phyloP scores from a whole-genome alignment of 2,329 filamentous ascomycete genomes.

The Lasiodiplodia hormozganensis region DNA sequence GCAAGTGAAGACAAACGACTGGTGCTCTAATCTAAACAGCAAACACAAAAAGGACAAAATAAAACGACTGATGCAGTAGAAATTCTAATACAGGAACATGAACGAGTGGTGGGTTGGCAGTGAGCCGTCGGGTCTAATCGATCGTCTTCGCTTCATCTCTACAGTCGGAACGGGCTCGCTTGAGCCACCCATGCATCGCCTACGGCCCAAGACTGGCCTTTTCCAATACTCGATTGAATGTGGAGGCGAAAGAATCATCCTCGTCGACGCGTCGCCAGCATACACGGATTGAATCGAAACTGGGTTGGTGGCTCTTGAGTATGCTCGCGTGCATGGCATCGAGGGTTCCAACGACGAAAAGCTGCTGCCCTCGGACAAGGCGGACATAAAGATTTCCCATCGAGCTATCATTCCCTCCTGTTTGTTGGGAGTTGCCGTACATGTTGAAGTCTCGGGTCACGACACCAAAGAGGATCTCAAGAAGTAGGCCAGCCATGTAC shows the following conservation, averaged over 20 bases:
- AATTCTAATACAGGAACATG: background rate
- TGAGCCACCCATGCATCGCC: background rate
- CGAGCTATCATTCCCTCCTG: slow-evolving; percentile 33
- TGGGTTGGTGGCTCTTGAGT: background rate
- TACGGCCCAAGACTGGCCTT: background rate
- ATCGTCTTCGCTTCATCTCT: background rate
- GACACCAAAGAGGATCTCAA: slow-evolving; percentile 44
- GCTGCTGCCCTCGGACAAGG: background rate
- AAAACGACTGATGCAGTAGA: background rate
- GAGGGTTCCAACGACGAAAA: background rate
- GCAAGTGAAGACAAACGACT: background rate
- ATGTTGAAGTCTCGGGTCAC: slow-evolving; percentile 42
- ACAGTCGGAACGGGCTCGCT: too few relatives aligned
- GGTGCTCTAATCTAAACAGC: background rate
- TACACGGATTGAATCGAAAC: background rate
- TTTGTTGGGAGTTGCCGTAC: slow-evolving; percentile 37
- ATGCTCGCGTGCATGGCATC: background rate
- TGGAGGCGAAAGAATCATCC: background rate
- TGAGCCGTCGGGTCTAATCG: slow-evolving; percentile 11
- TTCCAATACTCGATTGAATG: background rate
- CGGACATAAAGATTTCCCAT: slow-evolving; percentile 19
- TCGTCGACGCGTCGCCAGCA: background rate
- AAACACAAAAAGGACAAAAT: background rate
- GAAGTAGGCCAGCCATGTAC: slow-evolving; percentile 39
- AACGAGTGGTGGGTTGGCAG: slow-evolving; percentile 12